A percentile compares a stretch with the other conserved stretches of the same genome.
Conservation (phyloP, 805 yeast species). For the Hanseniaspora mollemarum region DNA sequence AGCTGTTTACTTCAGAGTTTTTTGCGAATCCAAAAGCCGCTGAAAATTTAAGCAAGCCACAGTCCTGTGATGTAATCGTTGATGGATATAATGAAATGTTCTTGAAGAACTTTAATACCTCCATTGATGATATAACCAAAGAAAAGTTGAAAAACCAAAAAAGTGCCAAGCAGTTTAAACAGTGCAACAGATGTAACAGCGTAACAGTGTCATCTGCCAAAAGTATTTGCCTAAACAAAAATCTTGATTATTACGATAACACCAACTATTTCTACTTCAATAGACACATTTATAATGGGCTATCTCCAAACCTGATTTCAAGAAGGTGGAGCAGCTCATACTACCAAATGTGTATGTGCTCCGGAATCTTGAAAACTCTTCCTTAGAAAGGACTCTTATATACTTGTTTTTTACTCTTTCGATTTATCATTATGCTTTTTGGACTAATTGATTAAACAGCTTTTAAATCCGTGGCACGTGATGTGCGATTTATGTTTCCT, state of each 20-base stretch:
- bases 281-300: conserved; percentile 16
- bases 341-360: conserved; percentile 29
- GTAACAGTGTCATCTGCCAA: conserved; percentile 31
- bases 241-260: conserved; percentile 15
- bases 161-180: conserved; percentile 26
- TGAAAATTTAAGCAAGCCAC: conserved; percentile 28
- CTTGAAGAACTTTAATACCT: conserved; percentile 23
- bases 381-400: no score
- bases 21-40: conserved; percentile 21
- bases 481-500: not conserved
- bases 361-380: conserved; percentile 22
- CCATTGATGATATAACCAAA: conserved; percentile 29
- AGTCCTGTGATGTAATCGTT: conserved; percentile 25
- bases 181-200: conserved; percentile 47
- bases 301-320: conserved; percentile 27
- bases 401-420: no score
- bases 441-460: not conserved
- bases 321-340: conserved; percentile 32
- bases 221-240: conserved; percentile 1
- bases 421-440: not conserved
- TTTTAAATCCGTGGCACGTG: not conserved
- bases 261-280: conserved; percentile 3
- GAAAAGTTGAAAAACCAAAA: not conserved
- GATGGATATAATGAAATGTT: conserved; percentile 24
- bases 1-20: conserved; percentile 27